Evolutionary conservation across 192 early-diverging fungal genomes (phyloP), one percentile per base, ranked within the genome.

Genomic region (Mortierella antarctica): DNA sequence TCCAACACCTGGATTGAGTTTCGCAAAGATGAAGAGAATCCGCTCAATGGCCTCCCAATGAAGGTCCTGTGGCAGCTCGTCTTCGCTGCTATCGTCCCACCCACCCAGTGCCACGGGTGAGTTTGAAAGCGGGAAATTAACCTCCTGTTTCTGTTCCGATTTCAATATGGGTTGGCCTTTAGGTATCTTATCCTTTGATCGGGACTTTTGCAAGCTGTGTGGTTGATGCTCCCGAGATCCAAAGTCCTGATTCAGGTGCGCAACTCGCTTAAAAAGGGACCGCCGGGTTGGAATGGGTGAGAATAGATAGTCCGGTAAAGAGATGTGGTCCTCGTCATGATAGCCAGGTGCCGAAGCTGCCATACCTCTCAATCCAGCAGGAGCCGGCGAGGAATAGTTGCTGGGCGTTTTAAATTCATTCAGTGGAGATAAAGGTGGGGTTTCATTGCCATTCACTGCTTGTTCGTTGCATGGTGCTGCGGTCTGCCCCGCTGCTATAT

Each of bases 41-140:
- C 95, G 82, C 72, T 92, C 91, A 64, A 95, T 89, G 0, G 89
- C 92, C 66, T 95, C 93, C 86, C 89, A 94, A 70, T 96, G 94
- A 67, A 90, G 80, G 81, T 94, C 92, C 55, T 83, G 84, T 12
- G 73, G 74, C 54, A 74, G 39, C 3, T 80, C 79, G 15, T 82
- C 76, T 9, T 53, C 56, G 55, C 18, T 17, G 18, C 49, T 62
- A 39, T 58, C 70, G 23, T 51, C 57, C 20, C 20, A 65, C 60
- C 53, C 66, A 40, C 18, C 45, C 8, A 31, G 4, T 18, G 41
- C 31, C 3, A 65, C 67, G 10, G 58, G 52, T 0, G 74, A 69
- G 17, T 45, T 51, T 6, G 52, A 68, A 11, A n/a, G 54, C 23
- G 73, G 53, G 2, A 20, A 61, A 48, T 77, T 73, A 48, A 15